phyloP scores from a whole-genome alignment of 2,329 filamentous ascomycete genomes.

The Neopestalotiopsis clavispora region DNA sequence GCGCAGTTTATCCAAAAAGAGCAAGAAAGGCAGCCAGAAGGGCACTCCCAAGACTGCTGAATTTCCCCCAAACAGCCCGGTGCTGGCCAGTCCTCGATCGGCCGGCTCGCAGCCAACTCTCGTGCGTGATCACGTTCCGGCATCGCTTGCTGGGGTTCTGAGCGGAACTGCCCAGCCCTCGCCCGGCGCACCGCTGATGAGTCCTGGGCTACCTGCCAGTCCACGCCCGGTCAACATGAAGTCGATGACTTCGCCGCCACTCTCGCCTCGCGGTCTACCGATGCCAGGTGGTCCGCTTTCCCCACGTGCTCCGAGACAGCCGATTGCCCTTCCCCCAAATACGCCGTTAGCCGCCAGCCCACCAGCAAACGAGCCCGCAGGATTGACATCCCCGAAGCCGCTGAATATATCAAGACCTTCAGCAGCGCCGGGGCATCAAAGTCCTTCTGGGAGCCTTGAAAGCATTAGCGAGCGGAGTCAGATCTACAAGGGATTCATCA shows the following conservation, averaged over 20 bases:
- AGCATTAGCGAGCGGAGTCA: constrained; percentile 50
- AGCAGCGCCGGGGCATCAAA: constrained; percentile 30
- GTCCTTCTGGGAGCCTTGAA: constrained; percentile 37
- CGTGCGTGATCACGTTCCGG: constrained; percentile 45
- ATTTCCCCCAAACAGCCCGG: constrained; percentile 34
- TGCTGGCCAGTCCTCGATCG: constrained; percentile 44
- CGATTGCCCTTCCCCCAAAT: constrained; percentile 73
- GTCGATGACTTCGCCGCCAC: constrained; percentile 65
- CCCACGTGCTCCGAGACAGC: constrained; percentile 74
- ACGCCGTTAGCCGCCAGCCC: constrained; percentile 69
- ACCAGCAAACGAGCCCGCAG: constrained; percentile 45
- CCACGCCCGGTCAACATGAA: constrained; percentile 60
- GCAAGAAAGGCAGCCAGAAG: constrained; percentile 59
- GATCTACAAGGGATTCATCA: constrained; percentile 79
- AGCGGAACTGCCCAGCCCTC: constrained; percentile 41
- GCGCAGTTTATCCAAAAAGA: constrained; percentile 77
- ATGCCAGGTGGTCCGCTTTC: constrained; percentile 64
- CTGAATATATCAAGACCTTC: constrained; percentile 43
- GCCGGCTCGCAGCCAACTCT: constrained; percentile 35
- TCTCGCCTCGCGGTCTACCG: constrained; percentile 64
- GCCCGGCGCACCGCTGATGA: constrained; percentile 53
- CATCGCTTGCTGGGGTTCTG: constrained; percentile 59
- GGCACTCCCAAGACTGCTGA: constrained; percentile 47
- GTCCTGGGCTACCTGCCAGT: constrained; percentile 64
- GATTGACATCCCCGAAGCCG: constrained; percentile 46